Base-by-base conservation (phyloP, 176 grass and related monocot genomes). In the Rhipidocladum racemiflorum region DNA sequence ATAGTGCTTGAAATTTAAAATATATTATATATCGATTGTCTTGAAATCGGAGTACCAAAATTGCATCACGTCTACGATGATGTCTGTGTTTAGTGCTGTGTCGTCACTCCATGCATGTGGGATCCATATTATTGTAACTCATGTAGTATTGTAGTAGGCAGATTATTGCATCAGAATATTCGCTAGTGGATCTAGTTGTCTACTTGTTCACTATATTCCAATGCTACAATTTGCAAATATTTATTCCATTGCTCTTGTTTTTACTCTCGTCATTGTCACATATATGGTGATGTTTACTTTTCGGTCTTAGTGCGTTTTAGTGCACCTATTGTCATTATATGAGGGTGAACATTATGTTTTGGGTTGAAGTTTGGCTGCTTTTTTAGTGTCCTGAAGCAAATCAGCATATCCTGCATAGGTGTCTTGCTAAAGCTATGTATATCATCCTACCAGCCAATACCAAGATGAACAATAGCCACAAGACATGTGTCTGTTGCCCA, bases 401-500 rank as follows among this genome's bases (percentile, higher is more conserved):
- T 84, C 30, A 85, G 45, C 30, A 67, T 85, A 81, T 85, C 34
- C 7, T 17, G 20, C 42, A 15, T 29, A 77, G 55, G 46, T 82
- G 24, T 66, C 50, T 42, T 24, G 56, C 27, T 40, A 70, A 9
- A 55, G 42, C 43, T 35, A 53, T 21, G 20, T 4, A 4, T n/a
- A 64, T 9, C 35, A 72, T 54, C 12, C 34, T 27, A 61, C 70
- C 36, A 45, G 29, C 20, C 39, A 38, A 9, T 28, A 63, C 61
- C 15, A 39, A 57, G 16, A 38, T 45, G 38, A 71, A 76, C 45
- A 81, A 57, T 65, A 65, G 72, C 65, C 28, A 71, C 55, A 50
- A 82, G 24, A 66, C 18, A 42, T 57, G 10, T 74, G 23, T 54
- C 21, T 89, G 44, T 63, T 65, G 24, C 24, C 42, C 23, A 66